A percentile compares a stretch with the other conserved stretches of the same genome.
Evolutionary conservation across 2,329 filamentous ascomycete genomes (phyloP).

Genomic region (Bipolaris gigantea): DNA sequence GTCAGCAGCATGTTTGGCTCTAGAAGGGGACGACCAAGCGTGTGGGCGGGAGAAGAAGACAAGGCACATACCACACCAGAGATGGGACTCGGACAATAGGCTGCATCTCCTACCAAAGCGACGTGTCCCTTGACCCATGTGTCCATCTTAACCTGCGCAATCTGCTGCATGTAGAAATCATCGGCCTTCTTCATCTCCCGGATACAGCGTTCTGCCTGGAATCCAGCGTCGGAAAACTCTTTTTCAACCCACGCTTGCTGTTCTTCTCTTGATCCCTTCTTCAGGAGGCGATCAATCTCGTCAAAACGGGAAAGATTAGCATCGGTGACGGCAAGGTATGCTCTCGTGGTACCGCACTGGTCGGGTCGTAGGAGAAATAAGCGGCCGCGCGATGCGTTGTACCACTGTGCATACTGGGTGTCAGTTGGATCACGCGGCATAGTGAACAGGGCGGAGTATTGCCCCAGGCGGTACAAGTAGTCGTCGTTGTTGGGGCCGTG

Average conservation of each 20-base stretch:
- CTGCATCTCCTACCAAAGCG: conserved; percentile 47
- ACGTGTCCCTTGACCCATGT: conserved; percentile 46
- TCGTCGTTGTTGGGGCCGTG: conserved; percentile 23
- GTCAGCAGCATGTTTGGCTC: conserved; percentile 6
- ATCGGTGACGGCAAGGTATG: conserved; percentile 24
- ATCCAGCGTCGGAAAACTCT: conserved; percentile 44
- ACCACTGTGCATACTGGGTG: conserved; percentile 31
- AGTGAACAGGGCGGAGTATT: conserved; percentile 38
- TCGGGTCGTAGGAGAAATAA: conserved; percentile 29
- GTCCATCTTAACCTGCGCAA: conserved; percentile 46
- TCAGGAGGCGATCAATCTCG: conserved; percentile 18
- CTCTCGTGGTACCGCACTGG: conserved; percentile 25
- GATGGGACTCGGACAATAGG: conserved; percentile 42
- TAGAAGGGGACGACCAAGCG: no score
- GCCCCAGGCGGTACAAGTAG: conserved; percentile 28
- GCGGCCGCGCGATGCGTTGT: conserved; percentile 26
- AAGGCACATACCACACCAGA: conserved; percentile 27
- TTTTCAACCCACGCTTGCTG: conserved; percentile 29
- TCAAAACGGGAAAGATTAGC: conserved; percentile 22
- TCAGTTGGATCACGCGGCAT: conserved; percentile 27
- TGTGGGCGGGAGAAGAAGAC: neutral
- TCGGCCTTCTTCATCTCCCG: conserved; percentile 45
- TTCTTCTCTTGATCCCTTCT: conserved; percentile 17
- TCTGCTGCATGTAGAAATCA: conserved; percentile 52
- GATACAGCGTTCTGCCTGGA: conserved; percentile 43